A percentile compares a stretch with the other conserved stretches of the same genome.
Evolutionary conservation across 306 rosid species (phyloP).

Genomic region (Carpinus fangiana): DNA sequence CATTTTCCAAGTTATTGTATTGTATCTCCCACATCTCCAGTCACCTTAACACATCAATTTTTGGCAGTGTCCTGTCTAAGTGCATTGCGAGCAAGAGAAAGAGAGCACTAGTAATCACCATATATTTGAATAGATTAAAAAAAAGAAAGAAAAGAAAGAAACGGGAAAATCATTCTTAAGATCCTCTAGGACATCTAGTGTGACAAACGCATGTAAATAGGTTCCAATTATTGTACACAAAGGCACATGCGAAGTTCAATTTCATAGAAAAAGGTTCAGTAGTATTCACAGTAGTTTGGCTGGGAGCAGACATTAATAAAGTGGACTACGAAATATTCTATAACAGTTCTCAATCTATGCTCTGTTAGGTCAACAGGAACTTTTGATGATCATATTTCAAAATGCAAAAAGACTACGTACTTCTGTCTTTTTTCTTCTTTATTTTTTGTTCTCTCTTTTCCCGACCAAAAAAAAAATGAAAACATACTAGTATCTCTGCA

Average conservation of each 20-base stretch:
- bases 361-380: conserved; percentile 1
- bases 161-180: neutral
- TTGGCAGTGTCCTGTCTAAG: neutral
- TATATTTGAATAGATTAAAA: too few relatives aligned
- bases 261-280: neutral
- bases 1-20: neutral
- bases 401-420: neutral
- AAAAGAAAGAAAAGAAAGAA: too few relatives aligned
- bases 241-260: neutral
- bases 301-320: neutral
- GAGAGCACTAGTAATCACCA: neutral
- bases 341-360: neutral
- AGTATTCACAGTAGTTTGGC: neutral
- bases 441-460: too few relatives aligned
- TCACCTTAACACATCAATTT: neutral
- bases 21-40: too few relatives aligned
- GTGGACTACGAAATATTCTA: neutral
- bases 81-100: neutral
- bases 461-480: too few relatives aligned
- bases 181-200: neutral
- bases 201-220: neutral
- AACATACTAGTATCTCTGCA: too few relatives aligned
- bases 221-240: neutral
- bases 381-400: neutral
- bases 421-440: too few relatives aligned